phyloP scores from a whole-genome alignment of 495 filamentous ascomycete genomes.

The Penicillium ucsense region DNA sequence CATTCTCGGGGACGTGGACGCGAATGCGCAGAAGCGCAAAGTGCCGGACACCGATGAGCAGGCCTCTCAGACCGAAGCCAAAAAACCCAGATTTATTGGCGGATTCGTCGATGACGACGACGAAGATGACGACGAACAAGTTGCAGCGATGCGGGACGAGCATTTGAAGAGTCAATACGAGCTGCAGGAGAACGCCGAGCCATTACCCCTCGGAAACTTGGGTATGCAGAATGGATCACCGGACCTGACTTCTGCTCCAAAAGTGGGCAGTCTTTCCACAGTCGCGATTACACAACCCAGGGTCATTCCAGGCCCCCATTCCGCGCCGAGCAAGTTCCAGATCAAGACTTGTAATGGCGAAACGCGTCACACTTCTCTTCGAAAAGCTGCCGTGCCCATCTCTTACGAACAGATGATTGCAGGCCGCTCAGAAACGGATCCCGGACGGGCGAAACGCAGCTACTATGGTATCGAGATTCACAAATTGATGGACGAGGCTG shows the following conservation, averaged over 20 bases:
- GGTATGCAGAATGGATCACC: not conserved
- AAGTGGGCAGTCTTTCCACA: not conserved
- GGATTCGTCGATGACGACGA: constrained; percentile 38
- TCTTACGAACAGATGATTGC: constrained; percentile 64
- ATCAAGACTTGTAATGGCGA: constrained; percentile 61
- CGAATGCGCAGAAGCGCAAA: constrained; percentile 38
- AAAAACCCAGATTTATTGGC: constrained; percentile 32
- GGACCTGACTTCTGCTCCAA: not conserved
- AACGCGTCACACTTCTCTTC: constrained; percentile 43
- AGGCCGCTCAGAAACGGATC: constrained; percentile 53
- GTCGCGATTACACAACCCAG: constrained; percentile 4
- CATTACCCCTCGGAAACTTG: not conserved
- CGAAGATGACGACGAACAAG: constrained; percentile 34
- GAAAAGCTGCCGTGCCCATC: constrained; percentile 33
- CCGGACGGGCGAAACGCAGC: constrained; percentile 65
- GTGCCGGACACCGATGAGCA: constrained; percentile 25
- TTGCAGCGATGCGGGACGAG: constrained; percentile 22
- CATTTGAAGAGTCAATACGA: constrained; percentile 31
- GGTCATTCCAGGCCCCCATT: constrained; percentile 7
- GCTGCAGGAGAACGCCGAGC: constrained; percentile 22
- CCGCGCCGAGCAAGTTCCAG: constrained; percentile 23
- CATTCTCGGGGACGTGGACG: constrained; percentile 5
- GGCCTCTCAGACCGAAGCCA: constrained; percentile 26
- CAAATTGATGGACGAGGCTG: constrained; percentile 57
- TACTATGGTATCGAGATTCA: constrained; percentile 93